Evolutionary conservation across 2,329 filamentous ascomycete genomes (phyloP).

Genomic region (Bipolaris gigantea): DNA sequence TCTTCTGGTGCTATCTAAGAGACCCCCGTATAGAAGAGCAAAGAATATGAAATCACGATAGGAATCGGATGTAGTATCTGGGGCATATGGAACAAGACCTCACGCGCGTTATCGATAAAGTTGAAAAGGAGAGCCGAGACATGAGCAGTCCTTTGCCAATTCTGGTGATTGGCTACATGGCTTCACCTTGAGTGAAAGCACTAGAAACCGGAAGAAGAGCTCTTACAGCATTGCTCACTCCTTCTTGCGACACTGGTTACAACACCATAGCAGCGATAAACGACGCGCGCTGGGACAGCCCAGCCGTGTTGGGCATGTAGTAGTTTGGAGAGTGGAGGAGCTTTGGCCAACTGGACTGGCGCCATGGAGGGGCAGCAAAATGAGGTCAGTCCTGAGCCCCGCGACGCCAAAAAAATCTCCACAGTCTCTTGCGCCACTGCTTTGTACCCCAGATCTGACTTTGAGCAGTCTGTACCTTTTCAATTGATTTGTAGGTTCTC

Average conservation of each 20-base stretch:
- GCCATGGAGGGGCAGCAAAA: constrained; percentile 16
- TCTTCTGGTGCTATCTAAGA: background rate
- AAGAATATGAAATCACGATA: background rate
- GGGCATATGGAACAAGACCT: background rate
- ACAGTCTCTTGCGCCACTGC: constrained; percentile 19
- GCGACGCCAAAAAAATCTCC: constrained; percentile 24
- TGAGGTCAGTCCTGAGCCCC: constrained; percentile 10
- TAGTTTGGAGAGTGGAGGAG: constrained; percentile 4
- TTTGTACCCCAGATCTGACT: constrained; percentile 24
- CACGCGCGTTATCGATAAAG: background rate
- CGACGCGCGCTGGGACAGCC: background rate
- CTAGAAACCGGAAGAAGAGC: background rate
- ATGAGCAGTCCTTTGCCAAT: background rate
- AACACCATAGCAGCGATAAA: background rate
- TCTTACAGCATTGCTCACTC: background rate
- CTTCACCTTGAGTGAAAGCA: background rate
- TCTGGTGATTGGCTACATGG: constrained; percentile 8
- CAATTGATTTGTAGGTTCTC: constrained; percentile 18
- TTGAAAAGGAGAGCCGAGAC: constrained; percentile 10
- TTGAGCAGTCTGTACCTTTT: constrained; percentile 10
- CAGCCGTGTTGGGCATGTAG: background rate
- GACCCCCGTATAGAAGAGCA: background rate
- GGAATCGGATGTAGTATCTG: background rate
- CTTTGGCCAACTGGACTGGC: constrained; percentile 12
- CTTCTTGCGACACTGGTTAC: background rate